Conservation (phyloP, 768 basidiomycete species). For the Tricholoma flavovirens region DNA sequence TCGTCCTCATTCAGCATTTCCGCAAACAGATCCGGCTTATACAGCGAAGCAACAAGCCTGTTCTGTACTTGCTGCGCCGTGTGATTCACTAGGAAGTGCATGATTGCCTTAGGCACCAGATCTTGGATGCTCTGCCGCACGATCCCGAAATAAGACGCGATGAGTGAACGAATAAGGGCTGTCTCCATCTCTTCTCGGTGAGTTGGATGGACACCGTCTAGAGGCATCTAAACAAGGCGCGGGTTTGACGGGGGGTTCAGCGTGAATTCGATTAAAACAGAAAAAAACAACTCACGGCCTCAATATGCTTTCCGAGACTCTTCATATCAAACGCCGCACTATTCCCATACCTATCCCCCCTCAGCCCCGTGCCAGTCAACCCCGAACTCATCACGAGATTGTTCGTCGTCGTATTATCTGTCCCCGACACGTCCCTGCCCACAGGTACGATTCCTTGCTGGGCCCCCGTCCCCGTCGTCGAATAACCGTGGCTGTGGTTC, state of each 20-base stretch:
- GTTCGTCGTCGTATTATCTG: slow-evolving; percentile 28
- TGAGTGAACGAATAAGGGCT: slow-evolving; percentile 87
- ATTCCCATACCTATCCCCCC: slow-evolving; percentile 52
- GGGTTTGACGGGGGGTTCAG: too few relatives aligned
- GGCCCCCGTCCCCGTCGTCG: slow-evolving; percentile 8
- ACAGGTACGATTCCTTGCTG: slow-evolving; percentile 37
- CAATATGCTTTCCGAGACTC: slow-evolving; percentile 94
- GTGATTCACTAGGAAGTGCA: slow-evolving; percentile 96
- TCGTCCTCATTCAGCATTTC: slow-evolving; percentile 96
- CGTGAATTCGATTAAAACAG: background rate
- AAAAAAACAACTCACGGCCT: slow-evolving; percentile 65
- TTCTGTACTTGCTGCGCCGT: slow-evolving; percentile 98
- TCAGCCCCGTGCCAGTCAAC: slow-evolving; percentile 59
- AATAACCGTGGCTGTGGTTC: slow-evolving; percentile 11
- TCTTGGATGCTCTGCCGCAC: slow-evolving; percentile 97
- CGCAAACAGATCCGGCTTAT: slow-evolving; percentile 90
- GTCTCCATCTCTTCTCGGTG: slow-evolving; percentile 96
- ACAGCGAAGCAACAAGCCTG: slow-evolving; percentile 87
- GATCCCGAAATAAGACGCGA: slow-evolving; percentile 93
- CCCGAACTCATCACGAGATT: slow-evolving; percentile 42
- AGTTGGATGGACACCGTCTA: slow-evolving; percentile 60
- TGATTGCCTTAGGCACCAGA: slow-evolving; percentile 94
- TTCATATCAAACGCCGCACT: slow-evolving; percentile 97
- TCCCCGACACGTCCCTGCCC: slow-evolving; percentile 60
- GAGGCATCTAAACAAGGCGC: slow-evolving; percentile 27